These are phyloP conservation scores for Cryptococcus sp. DNA, from an alignment of 1,284 basidiomycete species.

Conservation along the genomic window DNA sequence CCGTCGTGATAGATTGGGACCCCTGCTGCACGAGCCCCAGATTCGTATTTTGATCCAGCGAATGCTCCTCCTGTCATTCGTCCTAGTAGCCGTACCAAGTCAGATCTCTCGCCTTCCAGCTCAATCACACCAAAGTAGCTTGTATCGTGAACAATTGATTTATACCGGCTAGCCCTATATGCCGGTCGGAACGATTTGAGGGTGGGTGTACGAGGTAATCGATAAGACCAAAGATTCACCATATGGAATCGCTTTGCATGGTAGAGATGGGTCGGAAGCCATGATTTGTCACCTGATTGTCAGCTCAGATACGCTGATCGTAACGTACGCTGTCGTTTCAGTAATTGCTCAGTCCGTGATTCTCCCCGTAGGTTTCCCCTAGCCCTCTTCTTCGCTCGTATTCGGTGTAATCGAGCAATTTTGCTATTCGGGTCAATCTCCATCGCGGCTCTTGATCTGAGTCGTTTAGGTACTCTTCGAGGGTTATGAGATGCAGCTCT, in stretches of 20 bases:
- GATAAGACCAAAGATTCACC: conserved; percentile 82
- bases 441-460: conserved; percentile 69
- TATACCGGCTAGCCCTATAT: conserved; percentile 75
- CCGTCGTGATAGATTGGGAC: conserved; percentile 36
- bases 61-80: conserved; percentile 28
- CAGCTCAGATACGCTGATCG: not conserved
- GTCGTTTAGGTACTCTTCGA: conserved; percentile 72
- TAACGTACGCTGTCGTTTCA: conserved; percentile 26
- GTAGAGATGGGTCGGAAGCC: conserved; percentile 92
- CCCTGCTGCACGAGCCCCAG: conserved; percentile 44
- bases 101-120: conserved; percentile 58
- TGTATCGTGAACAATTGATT: conserved; percentile 77
- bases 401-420: conserved; percentile 53
- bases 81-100: conserved; percentile 57
- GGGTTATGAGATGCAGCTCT: conserved; percentile 90
- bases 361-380: conserved; percentile 30
- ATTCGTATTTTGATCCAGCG: conserved; percentile 53
- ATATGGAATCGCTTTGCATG: conserved; percentile 92
- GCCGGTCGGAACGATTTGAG: conserved; percentile 86
- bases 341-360: conserved; percentile 32
- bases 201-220: conserved; percentile 76
- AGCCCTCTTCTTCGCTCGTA: conserved; percentile 40
- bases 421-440: conserved; percentile 78
- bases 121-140: conserved; percentile 76
- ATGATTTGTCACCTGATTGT: conserved; percentile 65